phyloP scores from a whole-genome alignment of 2,329 filamentous ascomycete genomes.

The Falciphora oryzae region DNA sequence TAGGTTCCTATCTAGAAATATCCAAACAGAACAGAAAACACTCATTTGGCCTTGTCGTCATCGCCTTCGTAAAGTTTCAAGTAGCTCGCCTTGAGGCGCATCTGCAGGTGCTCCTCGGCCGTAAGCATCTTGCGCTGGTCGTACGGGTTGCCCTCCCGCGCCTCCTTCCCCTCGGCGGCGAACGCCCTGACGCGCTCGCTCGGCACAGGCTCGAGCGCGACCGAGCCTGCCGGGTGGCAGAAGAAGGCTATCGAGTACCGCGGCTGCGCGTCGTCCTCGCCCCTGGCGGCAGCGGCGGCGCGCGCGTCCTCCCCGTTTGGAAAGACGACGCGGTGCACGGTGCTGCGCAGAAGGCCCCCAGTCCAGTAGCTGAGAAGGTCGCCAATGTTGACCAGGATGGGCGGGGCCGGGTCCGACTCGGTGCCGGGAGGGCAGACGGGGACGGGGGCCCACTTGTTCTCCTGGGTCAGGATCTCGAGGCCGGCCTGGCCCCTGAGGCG shows the following conservation, averaged over 20 bases:
- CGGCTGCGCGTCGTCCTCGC: slow-evolving; percentile 43
- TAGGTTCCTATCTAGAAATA: too few relatives aligned
- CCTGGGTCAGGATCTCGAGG: slow-evolving; percentile 68
- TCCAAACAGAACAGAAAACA: not conserved
- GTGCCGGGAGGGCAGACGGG: slow-evolving; percentile 60
- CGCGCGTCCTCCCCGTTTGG: slow-evolving; percentile 34
- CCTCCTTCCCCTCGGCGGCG: slow-evolving; percentile 24
- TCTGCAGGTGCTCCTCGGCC: slow-evolving; percentile 57
- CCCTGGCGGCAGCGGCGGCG: slow-evolving; percentile 22
- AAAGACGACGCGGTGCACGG: slow-evolving; percentile 84
- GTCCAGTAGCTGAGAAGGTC: slow-evolving; percentile 80
- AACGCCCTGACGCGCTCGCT: slow-evolving; percentile 48
- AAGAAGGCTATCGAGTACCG: slow-evolving; percentile 65
- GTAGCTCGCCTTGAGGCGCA: slow-evolving; percentile 53
- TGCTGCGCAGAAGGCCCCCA: slow-evolving; percentile 76
- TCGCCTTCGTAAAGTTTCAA: slow-evolving; percentile 42
- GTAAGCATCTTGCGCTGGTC: slow-evolving; percentile 48
- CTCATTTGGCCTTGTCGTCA: not conserved
- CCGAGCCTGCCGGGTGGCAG: slow-evolving; percentile 54
- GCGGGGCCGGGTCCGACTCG: slow-evolving; percentile 55
- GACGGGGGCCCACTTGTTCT: slow-evolving; percentile 54
- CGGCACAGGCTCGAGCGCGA: slow-evolving; percentile 51
- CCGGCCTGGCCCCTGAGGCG: slow-evolving; percentile 80
- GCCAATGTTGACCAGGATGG: slow-evolving; percentile 74
- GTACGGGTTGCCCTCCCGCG: slow-evolving; percentile 36